Evolutionary conservation across 1,284 basidiomycete genomes (phyloP).

Genomic region (Hymenochaete sp.): DNA sequence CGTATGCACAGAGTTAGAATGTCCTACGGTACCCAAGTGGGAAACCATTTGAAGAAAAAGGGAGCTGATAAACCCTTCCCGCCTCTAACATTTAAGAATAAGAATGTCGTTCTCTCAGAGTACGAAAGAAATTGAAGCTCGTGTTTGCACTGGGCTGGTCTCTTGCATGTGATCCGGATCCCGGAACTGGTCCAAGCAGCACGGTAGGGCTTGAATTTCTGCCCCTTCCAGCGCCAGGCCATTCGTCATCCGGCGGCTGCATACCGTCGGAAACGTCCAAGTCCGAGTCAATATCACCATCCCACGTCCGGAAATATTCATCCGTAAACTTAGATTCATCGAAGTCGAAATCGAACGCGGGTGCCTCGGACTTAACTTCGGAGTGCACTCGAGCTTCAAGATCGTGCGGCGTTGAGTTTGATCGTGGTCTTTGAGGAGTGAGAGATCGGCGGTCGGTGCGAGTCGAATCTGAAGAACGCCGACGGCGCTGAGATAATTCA

Average conservation of each 20-base stretch:
- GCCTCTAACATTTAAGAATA: conserved; percentile 7
- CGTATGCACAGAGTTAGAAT: too few relatives aligned
- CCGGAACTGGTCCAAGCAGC: too few relatives aligned
- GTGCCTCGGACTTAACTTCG: too few relatives aligned
- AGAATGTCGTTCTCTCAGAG: conserved; percentile 16
- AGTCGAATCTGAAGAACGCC: conserved; percentile 3
- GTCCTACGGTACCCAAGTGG: too few relatives aligned
- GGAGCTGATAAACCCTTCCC: too few relatives aligned
- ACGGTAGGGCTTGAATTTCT: too few relatives aligned
- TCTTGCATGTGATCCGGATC: background rate
- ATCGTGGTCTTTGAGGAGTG: conserved; percentile 10
- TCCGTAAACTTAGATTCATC: conserved; percentile 17
- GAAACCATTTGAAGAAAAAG: too few relatives aligned
- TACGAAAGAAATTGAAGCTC: conserved; percentile 15
- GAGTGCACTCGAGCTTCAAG: background rate
- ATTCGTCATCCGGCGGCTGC: conserved; percentile 10
- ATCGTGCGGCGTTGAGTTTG: conserved; percentile 6
- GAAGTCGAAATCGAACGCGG: conserved; percentile 16
- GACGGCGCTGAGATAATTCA: conserved; percentile 11
- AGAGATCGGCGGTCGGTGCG: conserved; percentile 10
- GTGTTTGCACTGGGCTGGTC: background rate
- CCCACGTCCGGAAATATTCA: conserved; percentile 16
- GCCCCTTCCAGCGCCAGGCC: background rate
- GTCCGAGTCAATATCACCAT: conserved; percentile 18
- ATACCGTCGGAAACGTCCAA: conserved; percentile 16